Conservation (phyloP, 163 green algal species). For the Volvox carteri region DNA sequence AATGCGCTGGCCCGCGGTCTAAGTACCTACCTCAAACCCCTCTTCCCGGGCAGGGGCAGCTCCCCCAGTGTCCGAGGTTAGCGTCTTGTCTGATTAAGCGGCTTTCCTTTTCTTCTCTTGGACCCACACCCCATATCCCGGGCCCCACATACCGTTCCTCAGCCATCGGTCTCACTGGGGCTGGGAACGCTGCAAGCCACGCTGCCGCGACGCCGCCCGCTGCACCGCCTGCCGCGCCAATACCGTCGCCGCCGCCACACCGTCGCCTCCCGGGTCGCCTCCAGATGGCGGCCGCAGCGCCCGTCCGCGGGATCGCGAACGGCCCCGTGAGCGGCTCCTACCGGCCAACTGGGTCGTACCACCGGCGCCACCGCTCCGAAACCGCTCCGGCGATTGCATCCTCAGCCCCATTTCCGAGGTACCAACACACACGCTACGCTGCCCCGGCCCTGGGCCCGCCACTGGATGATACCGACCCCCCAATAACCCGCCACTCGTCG, state of each 20-base stretch:
- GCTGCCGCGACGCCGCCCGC: constrained; percentile 41
- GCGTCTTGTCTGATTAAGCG: no score
- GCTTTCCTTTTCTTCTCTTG: no score
- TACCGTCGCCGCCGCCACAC: neutral
- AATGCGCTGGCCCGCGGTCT: no score
- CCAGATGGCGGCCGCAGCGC: neutral
- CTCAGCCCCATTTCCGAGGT: constrained; percentile 11
- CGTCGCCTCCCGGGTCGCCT: neutral
- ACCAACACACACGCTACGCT: constrained; percentile 39
- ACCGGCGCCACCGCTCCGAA: no score
- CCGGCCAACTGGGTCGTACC: no score
- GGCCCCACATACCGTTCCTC: no score
- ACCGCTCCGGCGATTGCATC: constrained; percentile 20
- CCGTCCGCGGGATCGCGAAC: neutral
- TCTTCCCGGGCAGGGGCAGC: no score
- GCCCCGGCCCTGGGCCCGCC: neutral
- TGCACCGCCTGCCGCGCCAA: constrained; percentile 36
- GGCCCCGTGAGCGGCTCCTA: neutral
- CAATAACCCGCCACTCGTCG: neutral
- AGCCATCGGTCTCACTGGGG: constrained; percentile 3
- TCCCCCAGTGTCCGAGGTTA: no score
- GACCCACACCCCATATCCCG: no score
- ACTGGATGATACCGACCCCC: neutral
- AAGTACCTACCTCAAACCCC: no score
- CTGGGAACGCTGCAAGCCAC: neutral